Conservation (phyloP, 495 filamentous ascomycete genomes). For the Aspergillus heteromorphus region DNA sequence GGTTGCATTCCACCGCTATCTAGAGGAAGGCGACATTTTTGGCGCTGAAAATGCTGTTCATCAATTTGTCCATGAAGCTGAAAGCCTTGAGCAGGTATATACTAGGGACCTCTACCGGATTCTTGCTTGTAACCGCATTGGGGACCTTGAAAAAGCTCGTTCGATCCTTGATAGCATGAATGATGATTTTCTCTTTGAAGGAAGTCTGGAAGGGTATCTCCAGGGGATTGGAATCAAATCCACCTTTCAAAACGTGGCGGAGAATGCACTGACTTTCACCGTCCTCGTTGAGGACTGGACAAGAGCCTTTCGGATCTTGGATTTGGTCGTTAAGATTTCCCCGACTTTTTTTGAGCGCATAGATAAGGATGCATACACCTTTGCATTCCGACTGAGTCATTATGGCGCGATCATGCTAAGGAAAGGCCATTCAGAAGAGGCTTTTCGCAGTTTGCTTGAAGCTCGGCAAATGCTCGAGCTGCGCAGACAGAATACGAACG, state of each 20-base stretch:
- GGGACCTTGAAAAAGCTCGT: neutral
- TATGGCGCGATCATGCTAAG: neutral
- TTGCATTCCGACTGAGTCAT: neutral
- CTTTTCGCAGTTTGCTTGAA: neutral
- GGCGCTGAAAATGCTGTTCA: neutral
- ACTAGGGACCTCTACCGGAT: neutral
- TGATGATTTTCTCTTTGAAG: neutral
- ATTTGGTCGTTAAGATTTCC: neutral
- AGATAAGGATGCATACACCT: neutral
- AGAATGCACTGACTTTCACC: neutral
- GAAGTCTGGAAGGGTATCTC: neutral
- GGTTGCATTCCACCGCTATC: neutral
- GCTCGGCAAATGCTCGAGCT: neutral
- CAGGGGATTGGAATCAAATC: neutral
- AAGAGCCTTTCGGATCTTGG: neutral
- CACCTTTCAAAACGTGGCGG: neutral
- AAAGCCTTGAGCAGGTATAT: neutral
- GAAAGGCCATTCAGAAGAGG: neutral
- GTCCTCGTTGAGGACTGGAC: neutral
- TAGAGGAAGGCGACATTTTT: neutral
- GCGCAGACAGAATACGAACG: neutral
- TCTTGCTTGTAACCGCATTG: neutral
- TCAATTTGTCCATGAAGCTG: neutral
- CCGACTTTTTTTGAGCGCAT: neutral
- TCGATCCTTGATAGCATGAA: neutral